These are phyloP conservation scores for Diaporthe citri DNA, from an alignment of 2,329 filamentous ascomycete genomes.

Conservation along the genomic window DNA sequence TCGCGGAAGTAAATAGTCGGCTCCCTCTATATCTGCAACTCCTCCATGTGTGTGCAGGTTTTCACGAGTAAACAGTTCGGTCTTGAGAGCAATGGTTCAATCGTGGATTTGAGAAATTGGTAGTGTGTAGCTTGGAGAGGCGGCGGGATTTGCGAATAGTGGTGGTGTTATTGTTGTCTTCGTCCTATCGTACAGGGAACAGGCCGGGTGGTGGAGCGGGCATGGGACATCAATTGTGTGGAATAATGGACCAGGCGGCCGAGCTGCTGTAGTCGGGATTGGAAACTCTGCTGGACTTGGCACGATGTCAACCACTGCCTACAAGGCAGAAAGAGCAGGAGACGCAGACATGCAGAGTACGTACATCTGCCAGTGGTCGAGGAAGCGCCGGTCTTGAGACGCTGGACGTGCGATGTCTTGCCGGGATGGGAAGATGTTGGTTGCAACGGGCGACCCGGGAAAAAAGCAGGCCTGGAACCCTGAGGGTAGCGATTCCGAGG, in stretches of 20 bases:
- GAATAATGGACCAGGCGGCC: constrained; percentile 11
- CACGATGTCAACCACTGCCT: constrained; percentile 20
- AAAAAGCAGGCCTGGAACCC: not conserved
- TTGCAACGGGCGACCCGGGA: constrained; percentile 11
- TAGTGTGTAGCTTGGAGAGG: not conserved
- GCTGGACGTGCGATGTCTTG: constrained; percentile 25
- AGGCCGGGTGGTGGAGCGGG: constrained; percentile 12
- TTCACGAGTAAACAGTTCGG: not conserved
- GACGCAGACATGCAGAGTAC: not conserved
- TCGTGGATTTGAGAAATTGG: not conserved
- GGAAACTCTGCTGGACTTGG: constrained; percentile 27
- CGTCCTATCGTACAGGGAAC: constrained; percentile 9
- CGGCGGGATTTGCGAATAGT: constrained; percentile 9
- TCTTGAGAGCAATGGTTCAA: not conserved
- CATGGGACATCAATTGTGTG: constrained; percentile 23
- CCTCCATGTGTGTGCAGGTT: not conserved
- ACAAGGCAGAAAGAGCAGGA: constrained; percentile 1
- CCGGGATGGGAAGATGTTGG: constrained; percentile 3
- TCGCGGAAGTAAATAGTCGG: constrained; percentile 19
- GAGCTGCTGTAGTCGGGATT: constrained; percentile 11
- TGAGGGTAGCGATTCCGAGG: constrained; percentile 13
- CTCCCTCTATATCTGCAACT: not conserved
- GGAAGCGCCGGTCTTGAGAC: constrained; percentile 33
- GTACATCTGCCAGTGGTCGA: constrained; percentile 23
- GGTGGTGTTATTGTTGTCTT: constrained; percentile 16